These are phyloP conservation scores for Myotisia sp. DNA, from an alignment of 2,329 filamentous ascomycete genomes.

Conservation along the genomic window DNA sequence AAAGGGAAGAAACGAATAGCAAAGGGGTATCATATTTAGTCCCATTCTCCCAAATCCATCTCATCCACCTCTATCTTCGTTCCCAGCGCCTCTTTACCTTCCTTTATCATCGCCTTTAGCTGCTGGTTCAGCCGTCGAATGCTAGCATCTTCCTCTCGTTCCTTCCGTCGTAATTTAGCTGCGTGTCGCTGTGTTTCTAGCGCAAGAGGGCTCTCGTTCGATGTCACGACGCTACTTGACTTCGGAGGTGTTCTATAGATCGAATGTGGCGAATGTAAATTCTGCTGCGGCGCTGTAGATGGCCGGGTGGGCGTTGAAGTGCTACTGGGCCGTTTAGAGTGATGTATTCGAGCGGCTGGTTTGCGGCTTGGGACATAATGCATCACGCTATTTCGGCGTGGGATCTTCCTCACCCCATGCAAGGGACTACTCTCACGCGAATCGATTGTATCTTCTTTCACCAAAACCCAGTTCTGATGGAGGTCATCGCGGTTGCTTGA, in stretches of 20 bases:
- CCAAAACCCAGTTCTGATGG: constrained; percentile 48
- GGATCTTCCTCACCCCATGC: constrained; percentile 10
- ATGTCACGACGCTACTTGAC: constrained; percentile 16
- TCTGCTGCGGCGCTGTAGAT: constrained; percentile 2
- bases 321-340: constrained; percentile 6
- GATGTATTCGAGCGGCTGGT: constrained; percentile 4
- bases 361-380: constrained; percentile 8
- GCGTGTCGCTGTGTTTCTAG: constrained; percentile 59
- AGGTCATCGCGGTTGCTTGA: constrained; percentile 3
- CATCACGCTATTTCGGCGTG: constrained; percentile 5
- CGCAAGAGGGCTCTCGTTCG: constrained; percentile 21
- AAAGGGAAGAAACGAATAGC: neutral
- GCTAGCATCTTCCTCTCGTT: constrained; percentile 63
- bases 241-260: constrained; percentile 16
- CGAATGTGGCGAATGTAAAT: neutral
- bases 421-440: constrained; percentile 12
- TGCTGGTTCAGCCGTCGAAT: constrained; percentile 67
- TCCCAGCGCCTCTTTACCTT: constrained; percentile 75
- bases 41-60: constrained; percentile 23
- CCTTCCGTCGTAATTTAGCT: constrained; percentile 55
- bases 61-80: constrained; percentile 51
- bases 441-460: constrained; percentile 24
- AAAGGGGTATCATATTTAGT: constrained; percentile 11
- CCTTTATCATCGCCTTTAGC: constrained; percentile 71
- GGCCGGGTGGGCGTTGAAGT: constrained; percentile 12